phyloP scores from a whole-genome alignment of 1,284 basidiomycete genomes.

The Trametes polyzona region DNA sequence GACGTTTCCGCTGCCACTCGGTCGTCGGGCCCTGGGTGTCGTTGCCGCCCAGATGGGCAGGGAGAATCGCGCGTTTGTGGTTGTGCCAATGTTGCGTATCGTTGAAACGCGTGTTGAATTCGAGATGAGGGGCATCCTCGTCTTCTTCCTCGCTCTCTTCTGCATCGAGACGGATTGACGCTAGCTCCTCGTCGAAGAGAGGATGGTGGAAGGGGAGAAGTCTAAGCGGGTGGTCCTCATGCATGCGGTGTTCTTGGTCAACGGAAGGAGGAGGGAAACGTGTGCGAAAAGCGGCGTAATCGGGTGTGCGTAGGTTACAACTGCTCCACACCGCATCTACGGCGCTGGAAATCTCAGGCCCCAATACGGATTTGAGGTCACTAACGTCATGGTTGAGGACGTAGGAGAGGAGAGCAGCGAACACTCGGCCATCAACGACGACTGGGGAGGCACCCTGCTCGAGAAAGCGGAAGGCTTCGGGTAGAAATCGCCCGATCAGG shows the following conservation, averaged over 20 bases:
- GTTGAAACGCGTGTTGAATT: slow-evolving; percentile 49
- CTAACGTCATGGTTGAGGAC: slow-evolving; percentile 31
- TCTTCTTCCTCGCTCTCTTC: slow-evolving; percentile 27
- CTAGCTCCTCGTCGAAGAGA: slow-evolving; percentile 52
- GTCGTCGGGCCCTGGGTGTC: slow-evolving; percentile 37
- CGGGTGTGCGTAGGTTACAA: slow-evolving; percentile 19
- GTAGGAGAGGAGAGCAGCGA: slow-evolving; percentile 45
- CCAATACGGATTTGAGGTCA: slow-evolving; percentile 36
- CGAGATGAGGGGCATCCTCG: slow-evolving; percentile 32
- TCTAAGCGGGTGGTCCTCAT: slow-evolving; percentile 16
- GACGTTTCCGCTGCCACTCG: slow-evolving; percentile 42
- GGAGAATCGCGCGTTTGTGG: slow-evolving; percentile 50
- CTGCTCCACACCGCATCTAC: slow-evolving; percentile 33
- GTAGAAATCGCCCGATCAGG: slow-evolving; percentile 45
- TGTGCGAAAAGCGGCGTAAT: slow-evolving; percentile 16
- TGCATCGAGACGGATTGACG: slow-evolving; percentile 40
- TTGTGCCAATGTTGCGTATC: slow-evolving; percentile 67
- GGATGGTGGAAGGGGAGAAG: slow-evolving; percentile 57
- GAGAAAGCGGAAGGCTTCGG: slow-evolving; percentile 38
- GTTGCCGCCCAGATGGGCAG: slow-evolving; percentile 55
- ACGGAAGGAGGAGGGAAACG: slow-evolving; percentile 11
- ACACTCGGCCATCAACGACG: slow-evolving; percentile 54
- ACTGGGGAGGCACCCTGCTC: slow-evolving; percentile 32
- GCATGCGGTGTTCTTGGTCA: neutral
- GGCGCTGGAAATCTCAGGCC: slow-evolving; percentile 29